These are phyloP conservation scores for Pestalotiopsis fici DNA, from an alignment of 2,329 filamentous ascomycete species.

Conservation along the genomic window DNA sequence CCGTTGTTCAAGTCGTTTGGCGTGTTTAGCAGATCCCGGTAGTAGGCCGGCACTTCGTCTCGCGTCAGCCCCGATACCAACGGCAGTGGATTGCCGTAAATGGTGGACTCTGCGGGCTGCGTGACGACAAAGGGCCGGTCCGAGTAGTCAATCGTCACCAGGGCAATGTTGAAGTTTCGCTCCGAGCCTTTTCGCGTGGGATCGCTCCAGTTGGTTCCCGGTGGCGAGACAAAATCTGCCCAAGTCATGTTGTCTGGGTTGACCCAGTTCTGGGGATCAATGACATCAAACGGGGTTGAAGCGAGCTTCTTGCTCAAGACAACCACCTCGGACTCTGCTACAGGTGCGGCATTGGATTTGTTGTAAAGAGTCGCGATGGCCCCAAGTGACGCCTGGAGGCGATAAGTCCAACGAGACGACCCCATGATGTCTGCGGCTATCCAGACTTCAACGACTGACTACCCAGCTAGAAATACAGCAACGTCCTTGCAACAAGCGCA, in stretches of 20 bases:
- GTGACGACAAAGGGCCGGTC: conserved; percentile 52
- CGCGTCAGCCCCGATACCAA: conserved; percentile 40
- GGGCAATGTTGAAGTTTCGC: conserved; percentile 57
- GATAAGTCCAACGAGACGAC: not conserved
- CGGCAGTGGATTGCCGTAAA: conserved; percentile 52
- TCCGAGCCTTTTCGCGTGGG: conserved; percentile 41
- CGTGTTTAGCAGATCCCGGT: conserved; percentile 51
- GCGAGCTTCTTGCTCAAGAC: not conserved
- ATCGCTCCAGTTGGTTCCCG: conserved; percentile 49
- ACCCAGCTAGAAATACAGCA: not conserved
- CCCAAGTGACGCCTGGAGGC: not conserved
- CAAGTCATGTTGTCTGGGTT: conserved; percentile 57
- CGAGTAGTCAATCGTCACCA: conserved; percentile 53
- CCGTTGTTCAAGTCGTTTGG: conserved; percentile 49
- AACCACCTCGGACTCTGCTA: not conserved
- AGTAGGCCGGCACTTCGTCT: conserved; percentile 49
- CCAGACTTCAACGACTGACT: not conserved
- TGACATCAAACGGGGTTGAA: conserved; percentile 44
- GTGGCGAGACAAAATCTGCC: conserved; percentile 47
- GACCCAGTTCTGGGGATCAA: conserved; percentile 54
- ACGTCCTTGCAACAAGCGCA: not conserved
- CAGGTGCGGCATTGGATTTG: not conserved
- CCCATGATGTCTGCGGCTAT: not conserved
- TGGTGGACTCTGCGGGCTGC: conserved; percentile 42
- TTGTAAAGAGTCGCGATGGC: not conserved